These are phyloP conservation scores for Orobanche coerulescens DNA, from an alignment of 257 asterid species.

Conservation along the genomic window DNA sequence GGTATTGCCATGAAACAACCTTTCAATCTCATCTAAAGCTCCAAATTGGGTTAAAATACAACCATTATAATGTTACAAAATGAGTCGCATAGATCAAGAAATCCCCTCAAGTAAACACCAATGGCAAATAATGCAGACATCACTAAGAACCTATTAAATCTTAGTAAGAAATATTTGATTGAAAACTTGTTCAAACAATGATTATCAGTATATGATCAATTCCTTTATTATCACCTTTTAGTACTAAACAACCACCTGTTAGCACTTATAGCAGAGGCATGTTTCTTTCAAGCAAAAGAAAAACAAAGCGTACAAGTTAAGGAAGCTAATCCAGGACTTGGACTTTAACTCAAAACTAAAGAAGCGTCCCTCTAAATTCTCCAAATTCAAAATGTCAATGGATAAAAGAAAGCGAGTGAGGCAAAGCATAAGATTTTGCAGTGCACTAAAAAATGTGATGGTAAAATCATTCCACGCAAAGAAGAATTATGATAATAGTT, in stretches of 20 bases:
- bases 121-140: neutral
- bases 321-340: slow-evolving; percentile 5
- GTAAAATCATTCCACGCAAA: neutral
- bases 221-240: too few relatives aligned
- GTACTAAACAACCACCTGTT: too few relatives aligned
- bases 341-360: neutral
- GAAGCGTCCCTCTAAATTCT: neutral
- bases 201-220: neutral
- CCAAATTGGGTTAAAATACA: too few relatives aligned
- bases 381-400: neutral
- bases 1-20: too few relatives aligned
- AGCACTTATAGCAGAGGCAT: too few relatives aligned
- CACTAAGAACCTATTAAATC: neutral
- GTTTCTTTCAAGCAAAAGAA: too few relatives aligned
- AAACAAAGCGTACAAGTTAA: neutral
- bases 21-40: too few relatives aligned
- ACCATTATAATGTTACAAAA: too few relatives aligned
- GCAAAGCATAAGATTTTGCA: neutral
- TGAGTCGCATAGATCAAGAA: neutral
- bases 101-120: neutral
- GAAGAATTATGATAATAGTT: neutral
- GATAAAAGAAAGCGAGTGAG: neutral
- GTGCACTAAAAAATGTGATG: neutral
- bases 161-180: neutral
- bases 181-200: neutral